Percentiles rank a stretch among this genome's conserved stretches.
Conservation (phyloP, 2,329 filamentous ascomycete species). For the Neocatenulostroma microsporum region DNA sequence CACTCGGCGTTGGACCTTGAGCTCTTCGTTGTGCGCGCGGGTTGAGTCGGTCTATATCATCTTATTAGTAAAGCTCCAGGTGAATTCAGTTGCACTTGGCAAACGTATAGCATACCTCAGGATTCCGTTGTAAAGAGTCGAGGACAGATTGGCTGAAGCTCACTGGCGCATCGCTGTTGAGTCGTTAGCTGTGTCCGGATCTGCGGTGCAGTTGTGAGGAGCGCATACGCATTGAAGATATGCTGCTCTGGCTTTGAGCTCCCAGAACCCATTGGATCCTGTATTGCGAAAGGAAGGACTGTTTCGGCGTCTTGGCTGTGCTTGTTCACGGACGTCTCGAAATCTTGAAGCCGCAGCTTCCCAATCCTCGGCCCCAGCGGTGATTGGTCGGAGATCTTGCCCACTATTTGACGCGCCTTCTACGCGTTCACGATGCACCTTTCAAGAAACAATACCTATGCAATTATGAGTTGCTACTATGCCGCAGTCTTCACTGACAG, state of each 20-base stretch:
- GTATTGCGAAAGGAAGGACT: too few relatives aligned
- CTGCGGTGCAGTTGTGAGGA: constrained; percentile 2
- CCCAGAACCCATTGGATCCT: constrained; percentile 55
- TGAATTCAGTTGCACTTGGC: too few relatives aligned
- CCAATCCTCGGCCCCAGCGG: too few relatives aligned
- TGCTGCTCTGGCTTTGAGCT: constrained; percentile 57
- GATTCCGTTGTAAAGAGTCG: constrained; percentile 72
- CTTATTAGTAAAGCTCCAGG: too few relatives aligned
- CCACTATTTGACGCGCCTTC: too few relatives aligned
- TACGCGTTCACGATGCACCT: too few relatives aligned
- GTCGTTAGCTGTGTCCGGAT: constrained; percentile 12
- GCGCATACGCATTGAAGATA: constrained; percentile 53
- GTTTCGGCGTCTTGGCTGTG: too few relatives aligned
- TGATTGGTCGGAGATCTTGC: too few relatives aligned
- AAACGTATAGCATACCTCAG: constrained; percentile 57
- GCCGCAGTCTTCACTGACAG: constrained; percentile 40
- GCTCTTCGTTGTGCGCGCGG: constrained; percentile 72
- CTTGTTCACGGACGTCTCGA: too few relatives aligned
- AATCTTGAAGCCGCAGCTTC: too few relatives aligned
- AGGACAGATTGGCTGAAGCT: constrained; percentile 74
- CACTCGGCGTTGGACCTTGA: constrained; percentile 82
- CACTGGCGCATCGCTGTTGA: constrained; percentile 51
- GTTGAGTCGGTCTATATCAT: constrained; percentile 90
- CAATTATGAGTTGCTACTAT: too few relatives aligned
- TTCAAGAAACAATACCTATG: too few relatives aligned